A percentile compares a stretch with the other conserved stretches of the same genome.
Conservation (phyloP, 768 basidiomycete species). For the Macrolepiota albuminosa region DNA sequence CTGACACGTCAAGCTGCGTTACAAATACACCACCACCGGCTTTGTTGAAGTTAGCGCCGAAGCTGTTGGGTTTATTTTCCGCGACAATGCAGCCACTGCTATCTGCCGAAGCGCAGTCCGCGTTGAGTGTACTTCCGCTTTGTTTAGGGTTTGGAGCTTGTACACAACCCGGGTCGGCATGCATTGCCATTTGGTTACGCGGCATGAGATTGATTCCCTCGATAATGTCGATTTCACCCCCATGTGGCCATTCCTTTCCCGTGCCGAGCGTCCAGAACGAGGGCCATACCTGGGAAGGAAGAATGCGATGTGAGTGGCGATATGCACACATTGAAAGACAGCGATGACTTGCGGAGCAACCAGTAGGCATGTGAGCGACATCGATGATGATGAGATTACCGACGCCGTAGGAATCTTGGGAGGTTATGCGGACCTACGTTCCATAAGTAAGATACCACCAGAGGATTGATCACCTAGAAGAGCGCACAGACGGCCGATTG, state of each 20-base stretch:
- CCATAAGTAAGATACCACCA: background rate
- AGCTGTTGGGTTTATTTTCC: slow-evolving; percentile 40
- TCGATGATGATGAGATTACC: slow-evolving; percentile 41
- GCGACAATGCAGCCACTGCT: slow-evolving; percentile 39
- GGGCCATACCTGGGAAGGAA: slow-evolving; percentile 35
- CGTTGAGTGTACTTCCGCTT: slow-evolving; percentile 23
- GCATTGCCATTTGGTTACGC: slow-evolving; percentile 55
- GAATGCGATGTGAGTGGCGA: background rate
- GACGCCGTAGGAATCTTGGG: slow-evolving; percentile 32
- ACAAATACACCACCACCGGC: slow-evolving; percentile 57
- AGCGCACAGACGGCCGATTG: slow-evolving; percentile 54
- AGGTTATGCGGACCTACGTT: slow-evolving; percentile 37
- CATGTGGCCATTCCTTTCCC: slow-evolving; percentile 32
- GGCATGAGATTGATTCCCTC: slow-evolving; percentile 52
- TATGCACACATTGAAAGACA: background rate
- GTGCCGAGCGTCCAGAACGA: slow-evolving; percentile 41
- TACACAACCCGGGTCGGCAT: slow-evolving; percentile 36
- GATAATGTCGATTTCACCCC: slow-evolving; percentile 48
- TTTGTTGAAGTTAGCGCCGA: slow-evolving; percentile 41
- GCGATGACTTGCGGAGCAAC: slow-evolving; percentile 42
- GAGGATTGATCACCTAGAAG: background rate
- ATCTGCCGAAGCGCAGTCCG: slow-evolving; percentile 23
- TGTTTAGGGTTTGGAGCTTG: slow-evolving; percentile 26
- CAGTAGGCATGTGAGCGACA: slow-evolving; percentile 45
- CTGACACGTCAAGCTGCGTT: slow-evolving; percentile 59